phyloP scores from a whole-genome alignment of 768 basidiomycete genomes.

The Sistotremastrum suecicum region DNA sequence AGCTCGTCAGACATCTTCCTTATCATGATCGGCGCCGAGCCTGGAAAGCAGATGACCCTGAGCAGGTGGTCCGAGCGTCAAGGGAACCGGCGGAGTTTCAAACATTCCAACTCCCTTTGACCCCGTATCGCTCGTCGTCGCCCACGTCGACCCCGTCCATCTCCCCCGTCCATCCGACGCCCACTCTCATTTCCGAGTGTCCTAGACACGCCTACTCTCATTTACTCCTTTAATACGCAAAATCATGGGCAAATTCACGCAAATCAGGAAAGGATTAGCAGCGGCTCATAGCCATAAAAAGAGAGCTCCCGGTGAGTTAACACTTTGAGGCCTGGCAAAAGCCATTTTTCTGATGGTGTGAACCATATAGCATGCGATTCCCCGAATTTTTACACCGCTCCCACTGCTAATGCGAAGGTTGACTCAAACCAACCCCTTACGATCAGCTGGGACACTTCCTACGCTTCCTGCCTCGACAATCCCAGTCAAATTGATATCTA shows the following conservation, averaged over 20 bases:
- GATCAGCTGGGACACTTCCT: conserved; percentile 44
- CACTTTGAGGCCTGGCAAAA: not conserved
- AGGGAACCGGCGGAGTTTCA: no score
- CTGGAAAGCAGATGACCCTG: no score
- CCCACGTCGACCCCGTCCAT: conserved; percentile 1
- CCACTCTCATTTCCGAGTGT: not conserved
- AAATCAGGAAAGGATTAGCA: conserved; percentile 2
- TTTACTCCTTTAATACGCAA: not conserved
- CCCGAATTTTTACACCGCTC: conserved; percentile 37
- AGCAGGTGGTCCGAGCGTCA: no score
- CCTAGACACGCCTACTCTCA: conserved; percentile 1
- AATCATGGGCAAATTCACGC: not conserved
- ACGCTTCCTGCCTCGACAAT: conserved; percentile 29
- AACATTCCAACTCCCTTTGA: no score
- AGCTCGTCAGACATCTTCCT: no score
- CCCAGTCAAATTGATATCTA: conserved; percentile 49
- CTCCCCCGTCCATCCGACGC: conserved; percentile 1
- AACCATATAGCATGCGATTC: conserved; percentile 2
- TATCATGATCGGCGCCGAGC: no score
- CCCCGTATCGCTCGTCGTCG: not conserved
- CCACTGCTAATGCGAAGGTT: conserved; percentile 31
- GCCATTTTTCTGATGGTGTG: not conserved
- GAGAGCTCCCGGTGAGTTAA: not conserved
- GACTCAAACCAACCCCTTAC: conserved; percentile 34
- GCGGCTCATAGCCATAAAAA: not conserved